These are phyloP conservation scores for Pichia sp. DNA, from an alignment of 1,139 yeast species.

Conservation along the genomic window DNA sequence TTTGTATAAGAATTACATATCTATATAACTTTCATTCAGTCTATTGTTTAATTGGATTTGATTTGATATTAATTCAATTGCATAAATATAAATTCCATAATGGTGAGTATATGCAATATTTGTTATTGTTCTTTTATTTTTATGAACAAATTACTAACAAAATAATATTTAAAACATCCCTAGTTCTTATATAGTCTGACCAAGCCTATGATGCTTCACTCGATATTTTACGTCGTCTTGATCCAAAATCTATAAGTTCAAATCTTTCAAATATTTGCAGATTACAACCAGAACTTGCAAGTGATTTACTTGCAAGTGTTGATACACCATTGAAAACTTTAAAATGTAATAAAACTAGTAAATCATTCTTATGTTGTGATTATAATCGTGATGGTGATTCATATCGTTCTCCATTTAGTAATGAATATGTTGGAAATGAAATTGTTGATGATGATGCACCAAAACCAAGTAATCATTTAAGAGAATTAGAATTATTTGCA, in stretches of 20 bases:
- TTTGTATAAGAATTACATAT: no score
- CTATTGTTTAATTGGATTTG: no score
- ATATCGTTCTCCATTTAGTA: constrained; percentile 88
- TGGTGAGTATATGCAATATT: background rate
- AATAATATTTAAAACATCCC: no score
- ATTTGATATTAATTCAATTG: no score
- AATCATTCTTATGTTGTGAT: constrained; percentile 78
- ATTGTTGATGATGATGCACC: constrained; percentile 63
- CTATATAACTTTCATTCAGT: no score
- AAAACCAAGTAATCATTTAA: constrained; percentile 58
- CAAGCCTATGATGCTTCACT: constrained; percentile 78
- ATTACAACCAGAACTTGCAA: constrained; percentile 76
- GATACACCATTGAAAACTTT: constrained; percentile 72
- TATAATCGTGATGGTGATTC: constrained; percentile 94
- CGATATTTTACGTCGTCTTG: constrained; percentile 77
- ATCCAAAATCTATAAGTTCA: constrained; percentile 60
- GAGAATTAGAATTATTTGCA: constrained; percentile 73
- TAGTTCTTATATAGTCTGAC: constrained; percentile 34
- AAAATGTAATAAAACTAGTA: constrained; percentile 54
- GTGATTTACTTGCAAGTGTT: constrained; percentile 77
- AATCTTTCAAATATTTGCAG: constrained; percentile 69
- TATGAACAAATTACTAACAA: constrained; percentile 11
- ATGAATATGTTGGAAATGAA: constrained; percentile 61
- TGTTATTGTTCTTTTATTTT: no score
- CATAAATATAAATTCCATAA: background rate